A percentile compares a stretch with the other conserved stretches of the same genome.
phyloP scores from a whole-genome alignment of 1,284 basidiomycete genomes.

The Rhodotorula mucilaginosa region DNA sequence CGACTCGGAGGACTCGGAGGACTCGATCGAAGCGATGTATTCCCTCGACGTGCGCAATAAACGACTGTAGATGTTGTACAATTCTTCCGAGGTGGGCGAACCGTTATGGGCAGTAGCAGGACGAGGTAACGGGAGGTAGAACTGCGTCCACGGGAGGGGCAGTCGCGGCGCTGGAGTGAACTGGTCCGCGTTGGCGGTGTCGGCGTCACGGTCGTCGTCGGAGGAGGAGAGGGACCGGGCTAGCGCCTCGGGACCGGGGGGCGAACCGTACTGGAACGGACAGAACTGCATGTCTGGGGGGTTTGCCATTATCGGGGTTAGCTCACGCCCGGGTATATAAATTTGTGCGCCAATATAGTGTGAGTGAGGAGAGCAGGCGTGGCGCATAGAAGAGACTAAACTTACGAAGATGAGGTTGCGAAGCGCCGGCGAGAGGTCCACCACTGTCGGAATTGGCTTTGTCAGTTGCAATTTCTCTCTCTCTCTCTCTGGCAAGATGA shows the following conservation, averaged over 20 bases:
- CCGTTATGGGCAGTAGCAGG: neutral
- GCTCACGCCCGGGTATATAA: neutral
- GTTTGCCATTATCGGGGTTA: no score
- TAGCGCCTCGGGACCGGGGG: slow-evolving; percentile 19
- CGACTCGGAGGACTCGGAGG: neutral
- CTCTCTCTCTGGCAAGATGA: no score
- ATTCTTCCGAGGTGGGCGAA: no score
- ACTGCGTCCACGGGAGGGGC: slow-evolving; percentile 25
- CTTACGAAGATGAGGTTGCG: slow-evolving; percentile 32
- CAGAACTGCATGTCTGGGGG: slow-evolving; percentile 31
- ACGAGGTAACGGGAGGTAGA: slow-evolving; percentile 14
- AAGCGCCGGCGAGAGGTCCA: slow-evolving; percentile 31
- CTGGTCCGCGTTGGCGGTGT: neutral
- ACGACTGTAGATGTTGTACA: neutral
- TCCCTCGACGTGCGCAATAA: neutral
- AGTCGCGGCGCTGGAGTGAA: slow-evolving; percentile 1
- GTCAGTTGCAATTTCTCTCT: neutral
- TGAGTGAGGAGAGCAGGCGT: neutral
- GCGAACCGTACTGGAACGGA: slow-evolving; percentile 24
- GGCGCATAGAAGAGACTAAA: neutral
- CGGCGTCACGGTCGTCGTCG: no score
- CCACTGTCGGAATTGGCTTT: slow-evolving; percentile 6
- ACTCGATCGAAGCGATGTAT: slow-evolving; percentile 5
- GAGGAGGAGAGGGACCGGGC: slow-evolving; percentile 11
- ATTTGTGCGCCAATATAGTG: neutral